A percentile compares a stretch with the other conserved stretches of the same genome.
These are phyloP conservation scores for Calonectria pseudoturangicola DNA, from an alignment of 2,329 filamentous ascomycete species.

Conservation along the genomic window DNA sequence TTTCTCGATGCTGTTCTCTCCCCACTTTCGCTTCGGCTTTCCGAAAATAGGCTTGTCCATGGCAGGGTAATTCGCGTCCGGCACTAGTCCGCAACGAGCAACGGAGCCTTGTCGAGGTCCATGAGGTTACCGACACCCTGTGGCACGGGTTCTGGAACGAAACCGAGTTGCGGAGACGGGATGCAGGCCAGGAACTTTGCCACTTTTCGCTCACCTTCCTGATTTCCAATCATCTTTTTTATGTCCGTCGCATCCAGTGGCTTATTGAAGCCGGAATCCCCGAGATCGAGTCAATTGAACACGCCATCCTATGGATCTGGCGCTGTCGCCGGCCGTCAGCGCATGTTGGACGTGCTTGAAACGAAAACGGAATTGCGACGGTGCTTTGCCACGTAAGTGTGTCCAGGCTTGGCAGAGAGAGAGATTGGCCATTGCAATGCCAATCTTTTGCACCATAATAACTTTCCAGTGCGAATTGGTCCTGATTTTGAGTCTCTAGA, in stretches of 20 bases:
- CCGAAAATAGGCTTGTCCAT: constrained; percentile 6
- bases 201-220: background rate
- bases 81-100: constrained; percentile 17
- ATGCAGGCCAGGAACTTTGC: background rate
- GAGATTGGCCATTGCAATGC: background rate
- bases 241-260: background rate
- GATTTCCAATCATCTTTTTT: too few species aligned
- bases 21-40: background rate
- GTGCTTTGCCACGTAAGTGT: constrained; percentile 11
- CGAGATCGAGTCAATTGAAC: background rate
- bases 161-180: background rate
- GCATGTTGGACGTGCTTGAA: constrained; percentile 25
- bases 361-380: constrained; percentile 12
- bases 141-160: constrained; percentile 18
- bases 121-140: background rate
- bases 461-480: background rate
- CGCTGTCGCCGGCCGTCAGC: constrained; percentile 6
- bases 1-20: too few species aligned
- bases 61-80: background rate
- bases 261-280: background rate
- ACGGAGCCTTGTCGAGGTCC: background rate
- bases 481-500: background rate
- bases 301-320: constrained; percentile 4
- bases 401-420: too few species aligned
- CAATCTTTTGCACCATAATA: too few species aligned